Evolutionary conservation across 1,284 basidiomycete genomes (phyloP).

Genomic region (Ceratobasidium papillatum): DNA sequence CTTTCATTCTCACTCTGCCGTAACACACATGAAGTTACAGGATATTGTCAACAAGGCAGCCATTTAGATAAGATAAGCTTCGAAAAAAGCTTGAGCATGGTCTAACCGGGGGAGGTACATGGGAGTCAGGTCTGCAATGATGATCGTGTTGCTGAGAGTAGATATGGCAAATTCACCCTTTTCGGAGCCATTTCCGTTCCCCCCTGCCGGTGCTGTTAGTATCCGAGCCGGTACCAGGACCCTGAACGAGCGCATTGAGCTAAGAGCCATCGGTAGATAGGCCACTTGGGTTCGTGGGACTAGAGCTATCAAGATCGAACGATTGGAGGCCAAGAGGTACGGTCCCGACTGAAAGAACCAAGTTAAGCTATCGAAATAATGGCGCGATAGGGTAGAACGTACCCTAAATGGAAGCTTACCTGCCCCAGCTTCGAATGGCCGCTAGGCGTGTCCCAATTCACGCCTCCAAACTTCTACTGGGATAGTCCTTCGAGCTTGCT

Average conservation of each 20-base stretch:
- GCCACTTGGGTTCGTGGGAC: conserved; percentile 57
- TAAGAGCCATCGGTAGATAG: conserved; percentile 62
- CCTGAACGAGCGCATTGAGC: conserved; percentile 57
- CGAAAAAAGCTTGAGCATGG: too few relatives aligned
- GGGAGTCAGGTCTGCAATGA: too few relatives aligned
- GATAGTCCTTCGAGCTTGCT: conserved; percentile 62
- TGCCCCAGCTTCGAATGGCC: conserved; percentile 61
- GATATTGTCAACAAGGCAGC: too few relatives aligned
- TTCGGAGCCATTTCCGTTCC: not conserved
- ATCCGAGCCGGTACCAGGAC: conserved; percentile 52
- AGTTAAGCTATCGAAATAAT: conserved; percentile 43
- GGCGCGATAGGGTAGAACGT: not conserved
- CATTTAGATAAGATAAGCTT: too few relatives aligned
- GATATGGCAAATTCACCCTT: not conserved
- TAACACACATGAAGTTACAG: too few relatives aligned
- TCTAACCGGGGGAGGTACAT: too few relatives aligned
- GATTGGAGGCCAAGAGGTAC: conserved; percentile 58
- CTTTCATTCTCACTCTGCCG: too few relatives aligned
- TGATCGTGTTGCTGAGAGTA: too few relatives aligned
- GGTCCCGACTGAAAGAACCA: conserved; percentile 47
- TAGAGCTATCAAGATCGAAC: conserved; percentile 60
- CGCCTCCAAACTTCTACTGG: conserved; percentile 64
- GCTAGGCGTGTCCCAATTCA: conserved; percentile 62
- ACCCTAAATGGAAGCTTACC: not conserved
- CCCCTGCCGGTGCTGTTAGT: conserved; percentile 5